phyloP scores from a whole-genome alignment of 345 rosid genomes.

The Cardamine resedifolia region DNA sequence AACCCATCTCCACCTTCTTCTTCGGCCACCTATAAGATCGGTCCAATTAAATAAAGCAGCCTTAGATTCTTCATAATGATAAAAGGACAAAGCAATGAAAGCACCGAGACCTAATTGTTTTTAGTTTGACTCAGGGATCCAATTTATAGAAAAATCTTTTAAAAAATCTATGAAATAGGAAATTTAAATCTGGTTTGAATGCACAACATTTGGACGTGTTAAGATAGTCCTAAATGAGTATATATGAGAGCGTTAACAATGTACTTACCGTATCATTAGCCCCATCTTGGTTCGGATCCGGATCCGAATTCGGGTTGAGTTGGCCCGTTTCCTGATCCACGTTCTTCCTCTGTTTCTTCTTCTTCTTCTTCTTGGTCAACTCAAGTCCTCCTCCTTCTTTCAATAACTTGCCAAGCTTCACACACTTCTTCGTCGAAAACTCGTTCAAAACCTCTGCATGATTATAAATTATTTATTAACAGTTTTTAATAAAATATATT shows the following conservation, averaged over 20 bases:
- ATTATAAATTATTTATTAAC: not conserved
- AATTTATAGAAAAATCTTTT: not conserved
- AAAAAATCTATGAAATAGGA: not conserved
- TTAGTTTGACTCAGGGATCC: not conserved
- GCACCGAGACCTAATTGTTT: not conserved
- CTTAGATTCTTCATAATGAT: not conserved
- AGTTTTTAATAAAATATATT: not conserved
- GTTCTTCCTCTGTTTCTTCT: slow-evolving; percentile 23
- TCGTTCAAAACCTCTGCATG: slow-evolving; percentile 69
- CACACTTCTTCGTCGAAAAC: slow-evolving; percentile 69
- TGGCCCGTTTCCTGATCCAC: slow-evolving; percentile 23
- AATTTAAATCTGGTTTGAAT: not conserved
- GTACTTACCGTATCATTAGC: slow-evolving; percentile 20
- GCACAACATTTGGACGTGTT: not conserved
- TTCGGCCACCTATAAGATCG: slow-evolving; percentile 36
- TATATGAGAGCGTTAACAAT: not conserved
- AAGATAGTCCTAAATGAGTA: not conserved
- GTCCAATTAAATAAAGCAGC: not conserved
- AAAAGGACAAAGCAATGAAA: not conserved
- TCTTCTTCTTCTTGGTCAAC: slow-evolving; percentile 39
- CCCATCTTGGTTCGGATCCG: not conserved
- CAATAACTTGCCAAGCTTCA: slow-evolving; percentile 69
- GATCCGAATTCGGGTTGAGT: slow-evolving; percentile 29
- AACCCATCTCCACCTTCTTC: slow-evolving; percentile 32
- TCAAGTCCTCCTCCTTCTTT: slow-evolving; percentile 52